These are phyloP conservation scores for Euphorbia celastroides DNA, from an alignment of 441 rosid species.

Conservation along the genomic window DNA sequence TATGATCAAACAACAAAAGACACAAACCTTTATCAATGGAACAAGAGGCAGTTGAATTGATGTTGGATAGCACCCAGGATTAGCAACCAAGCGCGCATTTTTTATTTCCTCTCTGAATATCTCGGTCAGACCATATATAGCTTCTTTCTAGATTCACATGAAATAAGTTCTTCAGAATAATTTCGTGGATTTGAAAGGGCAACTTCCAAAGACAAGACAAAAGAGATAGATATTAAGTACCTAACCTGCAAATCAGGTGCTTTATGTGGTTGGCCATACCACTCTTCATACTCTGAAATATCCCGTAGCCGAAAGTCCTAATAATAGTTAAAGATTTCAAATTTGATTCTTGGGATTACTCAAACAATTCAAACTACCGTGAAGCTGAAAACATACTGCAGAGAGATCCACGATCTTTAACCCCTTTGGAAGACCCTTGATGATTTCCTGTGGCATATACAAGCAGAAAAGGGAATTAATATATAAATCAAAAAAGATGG, in stretches of 20 bases:
- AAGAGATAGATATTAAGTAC: slow-evolving; percentile 7
- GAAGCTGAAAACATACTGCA: slow-evolving; percentile 49
- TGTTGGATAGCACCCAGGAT: slow-evolving; percentile 98
- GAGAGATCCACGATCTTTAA: slow-evolving; percentile 91
- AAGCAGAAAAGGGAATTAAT: neutral
- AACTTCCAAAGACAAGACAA: neutral
- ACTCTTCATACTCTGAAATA: slow-evolving; percentile 77
- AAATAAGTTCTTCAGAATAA: neutral
- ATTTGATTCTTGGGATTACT: neutral
- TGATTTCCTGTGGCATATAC: slow-evolving; percentile 57
- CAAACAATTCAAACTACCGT: slow-evolving; percentile 4
- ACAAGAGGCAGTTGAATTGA: slow-evolving; percentile 90
- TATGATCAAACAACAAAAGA: neutral
- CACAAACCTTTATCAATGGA: slow-evolving; percentile 70
- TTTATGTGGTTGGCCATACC: slow-evolving; percentile 95
- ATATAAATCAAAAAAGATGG: neutral
- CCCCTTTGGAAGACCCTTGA: slow-evolving; percentile 59
- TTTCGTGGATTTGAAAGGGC: neutral
- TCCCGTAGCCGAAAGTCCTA: slow-evolving; percentile 86
- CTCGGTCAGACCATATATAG: slow-evolving; percentile 94
- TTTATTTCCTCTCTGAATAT: slow-evolving; percentile 61
- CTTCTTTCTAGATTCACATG: slow-evolving; percentile 58
- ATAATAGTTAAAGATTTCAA: slow-evolving; percentile 14
- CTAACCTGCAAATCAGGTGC: slow-evolving; percentile 84
- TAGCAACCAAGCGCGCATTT: slow-evolving; percentile 77